phyloP scores from a whole-genome alignment of 352 stramenopile species.

The Pythium vanterpoolii region DNA sequence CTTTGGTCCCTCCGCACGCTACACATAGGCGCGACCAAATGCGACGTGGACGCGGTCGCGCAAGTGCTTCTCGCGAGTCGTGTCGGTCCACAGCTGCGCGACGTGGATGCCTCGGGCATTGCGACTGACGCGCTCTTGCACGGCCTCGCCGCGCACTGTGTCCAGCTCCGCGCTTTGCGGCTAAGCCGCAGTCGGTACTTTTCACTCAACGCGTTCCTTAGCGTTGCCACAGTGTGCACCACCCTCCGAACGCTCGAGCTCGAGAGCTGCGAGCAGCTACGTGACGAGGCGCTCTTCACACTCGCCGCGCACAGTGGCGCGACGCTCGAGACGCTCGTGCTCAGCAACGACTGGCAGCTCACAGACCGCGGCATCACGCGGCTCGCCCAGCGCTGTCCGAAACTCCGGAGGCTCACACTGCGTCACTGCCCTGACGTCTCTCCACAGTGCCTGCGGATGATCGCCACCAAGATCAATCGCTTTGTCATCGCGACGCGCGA shows the following conservation, averaged over 20 bases:
- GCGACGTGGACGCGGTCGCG: constrained; percentile 45
- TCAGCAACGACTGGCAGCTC: constrained; percentile 75
- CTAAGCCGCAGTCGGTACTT: constrained; percentile 80
- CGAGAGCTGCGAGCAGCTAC: constrained; percentile 73
- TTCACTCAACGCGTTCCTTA: constrained; percentile 48
- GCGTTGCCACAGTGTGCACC: constrained; percentile 31
- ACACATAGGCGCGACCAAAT: constrained; percentile 54
- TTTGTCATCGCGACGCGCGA: constrained; percentile 35
- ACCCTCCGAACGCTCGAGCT: constrained; percentile 50
- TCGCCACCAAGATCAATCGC: constrained; percentile 34
- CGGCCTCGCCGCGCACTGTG: constrained; percentile 34
- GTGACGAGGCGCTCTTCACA: constrained; percentile 35
- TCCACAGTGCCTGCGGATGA: constrained; percentile 28
- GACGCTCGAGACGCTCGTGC: constrained; percentile 44
- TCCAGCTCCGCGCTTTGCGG: constrained; percentile 36
- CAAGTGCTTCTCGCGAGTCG: constrained; percentile 5
- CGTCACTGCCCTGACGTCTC: constrained; percentile 68
- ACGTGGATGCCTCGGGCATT: constrained; percentile 60
- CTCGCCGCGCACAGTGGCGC: constrained; percentile 32
- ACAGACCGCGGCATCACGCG: constrained; percentile 43
- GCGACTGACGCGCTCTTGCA: constrained; percentile 58
- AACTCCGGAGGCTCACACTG: constrained; percentile 43
- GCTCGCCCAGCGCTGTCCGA: constrained; percentile 24
- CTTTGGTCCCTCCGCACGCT: constrained; percentile 35
- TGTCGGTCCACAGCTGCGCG: constrained; percentile 28